Evolutionary conservation across 2,329 filamentous ascomycete genomes (phyloP).

Genomic region (Verticillium albo-atrum): DNA sequence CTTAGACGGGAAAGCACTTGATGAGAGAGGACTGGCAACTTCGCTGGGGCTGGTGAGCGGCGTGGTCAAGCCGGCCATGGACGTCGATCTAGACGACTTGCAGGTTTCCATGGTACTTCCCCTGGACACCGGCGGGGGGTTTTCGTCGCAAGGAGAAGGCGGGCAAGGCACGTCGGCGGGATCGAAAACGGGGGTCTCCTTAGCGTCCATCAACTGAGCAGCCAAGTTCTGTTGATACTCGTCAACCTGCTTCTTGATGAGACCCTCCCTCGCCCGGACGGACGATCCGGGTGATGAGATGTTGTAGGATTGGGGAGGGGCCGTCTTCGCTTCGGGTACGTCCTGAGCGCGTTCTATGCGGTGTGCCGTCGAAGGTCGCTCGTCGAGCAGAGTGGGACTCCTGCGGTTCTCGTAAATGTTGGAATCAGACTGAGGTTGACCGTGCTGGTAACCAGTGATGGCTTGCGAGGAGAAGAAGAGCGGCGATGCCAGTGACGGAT

Average conservation of each 20-base stretch:
- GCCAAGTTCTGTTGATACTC: constrained; percentile 26
- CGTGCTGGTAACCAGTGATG: constrained; percentile 35
- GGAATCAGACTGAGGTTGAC: constrained; percentile 39
- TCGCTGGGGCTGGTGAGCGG: constrained; percentile 54
- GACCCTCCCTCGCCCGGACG: constrained; percentile 27
- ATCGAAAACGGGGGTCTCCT: constrained; percentile 15
- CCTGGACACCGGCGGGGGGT: constrained; percentile 28
- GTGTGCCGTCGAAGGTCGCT: constrained; percentile 44
- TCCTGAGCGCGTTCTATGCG: constrained; percentile 27
- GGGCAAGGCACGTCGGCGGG: constrained; percentile 33
- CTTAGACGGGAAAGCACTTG: constrained; percentile 30
- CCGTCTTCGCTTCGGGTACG: constrained; percentile 29
- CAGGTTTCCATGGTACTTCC: constrained; percentile 37
- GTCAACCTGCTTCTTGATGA: constrained; percentile 24
- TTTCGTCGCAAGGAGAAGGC: constrained; percentile 40
- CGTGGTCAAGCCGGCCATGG: constrained; percentile 42
- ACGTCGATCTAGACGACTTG: constrained; percentile 49
- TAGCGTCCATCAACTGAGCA: constrained; percentile 17
- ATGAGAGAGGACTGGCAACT: constrained; percentile 42
- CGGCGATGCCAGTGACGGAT: constrained; percentile 27
- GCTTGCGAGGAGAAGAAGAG: constrained; percentile 33
- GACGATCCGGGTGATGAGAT: constrained; percentile 35
- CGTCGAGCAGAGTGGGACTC: constrained; percentile 29
- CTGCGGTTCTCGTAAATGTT: constrained; percentile 35
- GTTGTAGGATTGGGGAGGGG: constrained; percentile 28